Conservation (phyloP, 2,329 filamentous ascomycete species). For the Davidsoniella virescens region DNA sequence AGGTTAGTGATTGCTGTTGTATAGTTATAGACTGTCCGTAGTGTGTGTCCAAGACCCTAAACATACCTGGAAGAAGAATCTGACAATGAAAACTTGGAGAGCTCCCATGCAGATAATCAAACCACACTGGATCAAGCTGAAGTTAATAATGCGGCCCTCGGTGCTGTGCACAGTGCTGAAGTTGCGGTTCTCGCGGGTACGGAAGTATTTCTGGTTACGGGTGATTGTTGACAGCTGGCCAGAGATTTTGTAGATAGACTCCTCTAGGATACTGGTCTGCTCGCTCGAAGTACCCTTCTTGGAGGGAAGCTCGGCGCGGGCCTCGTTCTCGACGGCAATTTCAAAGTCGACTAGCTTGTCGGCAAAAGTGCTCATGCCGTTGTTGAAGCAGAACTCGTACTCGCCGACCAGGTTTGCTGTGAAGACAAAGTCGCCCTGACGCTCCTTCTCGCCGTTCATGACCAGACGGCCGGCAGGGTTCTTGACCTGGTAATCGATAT, state of each 20-base stretch:
- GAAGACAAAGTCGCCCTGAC: conserved; percentile 96
- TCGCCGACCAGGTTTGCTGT: conserved; percentile 77
- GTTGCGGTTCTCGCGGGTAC: conserved; percentile 95
- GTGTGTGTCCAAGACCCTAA: neutral
- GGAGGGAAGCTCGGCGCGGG: conserved; percentile 62
- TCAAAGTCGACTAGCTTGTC: conserved; percentile 98
- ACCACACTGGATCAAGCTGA: conserved; percentile 79
- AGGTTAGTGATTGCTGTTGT: conserved; percentile 13
- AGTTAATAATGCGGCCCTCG: conserved; percentile 90
- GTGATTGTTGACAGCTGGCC: conserved; percentile 86
- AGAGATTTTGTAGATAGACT: conserved; percentile 89
- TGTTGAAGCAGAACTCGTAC: conserved; percentile 96
- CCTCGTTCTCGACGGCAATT: conserved; percentile 87
- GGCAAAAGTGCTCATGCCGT: conserved; percentile 93
- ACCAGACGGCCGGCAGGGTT: conserved; percentile 70
- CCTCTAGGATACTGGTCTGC: conserved; percentile 75
- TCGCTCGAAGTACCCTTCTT: conserved; percentile 81
- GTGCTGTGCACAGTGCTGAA: conserved; percentile 96
- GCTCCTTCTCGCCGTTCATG: conserved; percentile 73
- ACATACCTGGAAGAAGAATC: conserved; percentile 90
- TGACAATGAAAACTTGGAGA: conserved; percentile 89
- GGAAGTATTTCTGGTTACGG: conserved; percentile 98
- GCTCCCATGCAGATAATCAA: conserved; percentile 93
- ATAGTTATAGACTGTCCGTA: neutral
- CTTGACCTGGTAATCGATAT: conserved; percentile 81